Conservation (phyloP, 2,329 filamentous ascomycete species). For the Ophiostoma quercus region DNA sequence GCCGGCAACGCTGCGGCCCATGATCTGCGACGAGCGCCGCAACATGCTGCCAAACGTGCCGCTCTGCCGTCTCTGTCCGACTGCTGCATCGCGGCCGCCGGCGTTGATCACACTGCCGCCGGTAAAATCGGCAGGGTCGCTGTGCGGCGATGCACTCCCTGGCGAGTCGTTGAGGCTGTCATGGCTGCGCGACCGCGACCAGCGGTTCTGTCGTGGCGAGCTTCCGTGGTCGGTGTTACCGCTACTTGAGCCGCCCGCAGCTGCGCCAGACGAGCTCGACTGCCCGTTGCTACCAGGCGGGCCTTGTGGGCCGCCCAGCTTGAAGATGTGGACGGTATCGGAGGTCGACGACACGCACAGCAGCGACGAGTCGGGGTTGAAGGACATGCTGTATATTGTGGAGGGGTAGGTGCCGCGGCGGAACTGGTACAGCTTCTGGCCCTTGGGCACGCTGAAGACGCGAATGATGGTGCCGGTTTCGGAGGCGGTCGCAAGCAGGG, state of each 20-base stretch:
- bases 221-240: constrained; percentile 33
- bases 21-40: constrained; percentile 88
- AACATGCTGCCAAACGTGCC: constrained; percentile 87
- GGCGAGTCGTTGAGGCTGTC: constrained; percentile 54
- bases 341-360: constrained; percentile 94
- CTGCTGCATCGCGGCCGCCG: constrained; percentile 27
- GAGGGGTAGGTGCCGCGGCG: constrained; percentile 91
- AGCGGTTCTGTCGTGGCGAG: constrained; percentile 41
- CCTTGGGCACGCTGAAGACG: constrained; percentile 86
- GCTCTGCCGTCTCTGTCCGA: constrained; percentile 48
- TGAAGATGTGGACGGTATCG: constrained; percentile 95
- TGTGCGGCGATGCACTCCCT: constrained; percentile 41
- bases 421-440: constrained; percentile 93
- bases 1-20: constrained; percentile 81
- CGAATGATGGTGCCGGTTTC: constrained; percentile 97
- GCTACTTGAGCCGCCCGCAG: background rate
- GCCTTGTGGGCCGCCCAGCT: constrained; percentile 53
- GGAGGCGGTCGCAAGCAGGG: constrained; percentile 84
- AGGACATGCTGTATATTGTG: constrained; percentile 97
- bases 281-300: constrained; percentile 25
- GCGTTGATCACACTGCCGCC: constrained; percentile 25
- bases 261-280: background rate
- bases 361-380: constrained; percentile 88
- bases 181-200: constrained; percentile 49
- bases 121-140: constrained; percentile 43